phyloP scores from a whole-genome alignment of 371 early-diverging fungal genomes.

The Mortierella sp. region DNA sequence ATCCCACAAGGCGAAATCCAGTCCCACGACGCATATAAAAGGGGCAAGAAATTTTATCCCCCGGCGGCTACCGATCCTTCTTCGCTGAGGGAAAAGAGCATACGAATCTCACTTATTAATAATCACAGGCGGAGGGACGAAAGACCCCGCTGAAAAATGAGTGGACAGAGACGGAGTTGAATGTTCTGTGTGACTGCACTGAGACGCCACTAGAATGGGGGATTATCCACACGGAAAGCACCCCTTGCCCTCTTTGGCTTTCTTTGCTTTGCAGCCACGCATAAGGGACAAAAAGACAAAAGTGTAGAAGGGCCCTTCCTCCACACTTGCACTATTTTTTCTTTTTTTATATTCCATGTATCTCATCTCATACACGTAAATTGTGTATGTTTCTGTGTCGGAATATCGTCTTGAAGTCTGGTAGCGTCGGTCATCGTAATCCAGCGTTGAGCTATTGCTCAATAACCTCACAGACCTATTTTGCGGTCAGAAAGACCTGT shows the following conservation, averaged over 20 bases:
- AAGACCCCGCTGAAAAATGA: conserved; percentile 16
- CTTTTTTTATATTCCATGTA: neutral
- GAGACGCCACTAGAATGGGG: neutral
- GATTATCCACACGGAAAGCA: conserved; percentile 3
- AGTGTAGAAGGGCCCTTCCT: conserved; percentile 52
- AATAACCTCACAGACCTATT: too few species aligned
- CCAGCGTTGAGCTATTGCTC: too few species aligned
- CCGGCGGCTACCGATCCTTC: conserved; percentile 50
- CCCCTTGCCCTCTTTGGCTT: conserved; percentile 1
- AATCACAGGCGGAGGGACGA: conserved; percentile 25
- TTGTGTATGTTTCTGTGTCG: too few species aligned
- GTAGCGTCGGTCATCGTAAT: too few species aligned
- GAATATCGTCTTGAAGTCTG: too few species aligned
- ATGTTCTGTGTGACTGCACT: conserved; percentile 1
- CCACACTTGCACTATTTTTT: neutral
- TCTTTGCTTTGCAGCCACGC: conserved; percentile 16
- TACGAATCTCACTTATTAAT: conserved; percentile 52
- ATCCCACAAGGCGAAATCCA: conserved; percentile 4
- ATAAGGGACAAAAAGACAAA: conserved; percentile 8
- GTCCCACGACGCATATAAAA: neutral
- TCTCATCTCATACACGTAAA: neutral
- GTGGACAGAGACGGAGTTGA: conserved; percentile 2
- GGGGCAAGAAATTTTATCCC: neutral
- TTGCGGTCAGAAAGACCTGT: too few species aligned
- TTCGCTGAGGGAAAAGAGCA: conserved; percentile 56